Conservation (phyloP, 1,284 basidiomycete genomes). For the Ganoderma resinaceum region DNA sequence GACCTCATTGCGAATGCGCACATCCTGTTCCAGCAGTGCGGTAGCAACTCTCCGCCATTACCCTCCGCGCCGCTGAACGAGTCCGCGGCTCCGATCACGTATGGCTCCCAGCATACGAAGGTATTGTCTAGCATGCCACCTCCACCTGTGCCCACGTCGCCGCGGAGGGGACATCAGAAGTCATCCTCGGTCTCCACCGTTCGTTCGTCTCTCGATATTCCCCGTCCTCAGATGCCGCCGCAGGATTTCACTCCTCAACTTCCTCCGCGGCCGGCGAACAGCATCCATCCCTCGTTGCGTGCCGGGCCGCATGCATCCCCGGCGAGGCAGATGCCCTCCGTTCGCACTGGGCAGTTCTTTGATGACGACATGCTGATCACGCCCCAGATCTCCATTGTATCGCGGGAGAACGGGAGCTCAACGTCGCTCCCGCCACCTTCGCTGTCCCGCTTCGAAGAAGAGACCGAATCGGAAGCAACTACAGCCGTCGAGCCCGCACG, state of each 20-base stretch:
- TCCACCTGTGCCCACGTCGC: conserved; percentile 23
- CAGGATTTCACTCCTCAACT: conserved; percentile 78
- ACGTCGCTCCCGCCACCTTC: conserved; percentile 12
- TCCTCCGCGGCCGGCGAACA: conserved; percentile 70
- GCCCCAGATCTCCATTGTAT: conserved; percentile 9
- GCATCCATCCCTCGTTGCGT: conserved; percentile 78
- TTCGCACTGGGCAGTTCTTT: conserved; percentile 33
- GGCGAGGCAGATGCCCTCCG: conserved; percentile 30
- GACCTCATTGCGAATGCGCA: conserved; percentile 79
- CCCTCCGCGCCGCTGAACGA: conserved; percentile 73
- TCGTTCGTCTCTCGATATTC: conserved; percentile 24
- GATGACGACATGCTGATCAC: conserved; percentile 35
- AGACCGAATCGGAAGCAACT: neutral
- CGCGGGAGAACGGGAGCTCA: conserved; percentile 21
- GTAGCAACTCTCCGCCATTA: conserved; percentile 61
- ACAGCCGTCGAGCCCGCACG: conserved; percentile 14
- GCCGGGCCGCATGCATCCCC: conserved; percentile 40
- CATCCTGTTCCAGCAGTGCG: conserved; percentile 60
- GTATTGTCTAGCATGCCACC: conserved; percentile 38
- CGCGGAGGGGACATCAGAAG: conserved; percentile 23
- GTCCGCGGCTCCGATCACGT: conserved; percentile 57
- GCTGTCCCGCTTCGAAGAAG: conserved; percentile 5
- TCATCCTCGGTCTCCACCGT: conserved; percentile 14
- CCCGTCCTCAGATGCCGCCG: conserved; percentile 36
- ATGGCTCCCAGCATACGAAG: conserved; percentile 73